A percentile compares a stretch with the other conserved stretches of the same genome.
Evolutionary conservation across 2,329 filamentous ascomycete species (phyloP).

Genomic region (Colletotrichum kahawae): DNA sequence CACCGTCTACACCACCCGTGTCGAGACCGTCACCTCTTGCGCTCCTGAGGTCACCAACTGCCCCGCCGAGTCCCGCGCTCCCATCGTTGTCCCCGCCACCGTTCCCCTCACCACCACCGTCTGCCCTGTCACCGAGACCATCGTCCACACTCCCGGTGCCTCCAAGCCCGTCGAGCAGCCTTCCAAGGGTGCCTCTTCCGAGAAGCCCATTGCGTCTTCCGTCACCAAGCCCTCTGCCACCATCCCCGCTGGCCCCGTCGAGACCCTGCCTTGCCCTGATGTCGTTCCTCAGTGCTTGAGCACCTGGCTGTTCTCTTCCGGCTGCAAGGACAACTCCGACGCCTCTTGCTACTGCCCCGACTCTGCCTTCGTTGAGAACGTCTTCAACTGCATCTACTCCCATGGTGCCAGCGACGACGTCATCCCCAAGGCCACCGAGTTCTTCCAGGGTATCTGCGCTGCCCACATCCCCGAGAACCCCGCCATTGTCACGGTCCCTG

Average conservation of each 20-base stretch:
- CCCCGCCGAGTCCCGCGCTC: slow-evolving; percentile 45
- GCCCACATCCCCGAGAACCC: slow-evolving; percentile 77
- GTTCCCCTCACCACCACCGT: slow-evolving; percentile 64
- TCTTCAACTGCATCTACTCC: slow-evolving; percentile 82
- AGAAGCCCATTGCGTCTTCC: slow-evolving; percentile 25
- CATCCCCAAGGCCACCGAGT: slow-evolving; percentile 74
- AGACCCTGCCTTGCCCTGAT: slow-evolving; percentile 64
- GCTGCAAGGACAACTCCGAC: slow-evolving; percentile 86
- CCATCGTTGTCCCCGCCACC: slow-evolving; percentile 59
- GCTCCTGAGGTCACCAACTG: slow-evolving; percentile 53
- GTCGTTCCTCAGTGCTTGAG: slow-evolving; percentile 89
- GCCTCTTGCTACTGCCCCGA: slow-evolving; percentile 86
- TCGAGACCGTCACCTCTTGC: slow-evolving; percentile 56
- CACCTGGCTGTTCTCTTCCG: slow-evolving; percentile 76
- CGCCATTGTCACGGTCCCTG: slow-evolving; percentile 79
- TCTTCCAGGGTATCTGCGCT: slow-evolving; percentile 92
- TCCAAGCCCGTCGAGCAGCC: slow-evolving; percentile 10
- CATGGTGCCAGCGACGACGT: slow-evolving; percentile 72
- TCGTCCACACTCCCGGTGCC: slow-evolving; percentile 41
- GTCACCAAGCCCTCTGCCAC: slow-evolving; percentile 33
- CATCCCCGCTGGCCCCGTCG: slow-evolving; percentile 38
- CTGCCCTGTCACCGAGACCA: slow-evolving; percentile 64
- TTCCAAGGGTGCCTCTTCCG: slow-evolving; percentile 18
- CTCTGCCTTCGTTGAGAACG: slow-evolving; percentile 74
- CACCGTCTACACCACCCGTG: slow-evolving; percentile 55